These are phyloP conservation scores for Castanea mollissima DNA, from an alignment of 306 rosid species.

Conservation along the genomic window DNA sequence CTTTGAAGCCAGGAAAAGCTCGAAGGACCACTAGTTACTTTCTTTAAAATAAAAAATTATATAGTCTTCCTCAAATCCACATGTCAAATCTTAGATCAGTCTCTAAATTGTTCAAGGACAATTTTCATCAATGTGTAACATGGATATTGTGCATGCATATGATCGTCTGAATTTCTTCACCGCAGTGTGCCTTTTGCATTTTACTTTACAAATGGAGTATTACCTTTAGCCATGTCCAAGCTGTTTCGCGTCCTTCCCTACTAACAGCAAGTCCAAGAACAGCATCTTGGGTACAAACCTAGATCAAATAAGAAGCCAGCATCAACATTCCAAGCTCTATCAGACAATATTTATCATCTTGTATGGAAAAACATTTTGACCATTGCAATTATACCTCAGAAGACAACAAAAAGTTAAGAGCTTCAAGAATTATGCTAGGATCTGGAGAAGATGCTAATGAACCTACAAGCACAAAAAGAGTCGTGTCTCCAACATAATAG, in stretches of 20 bases:
- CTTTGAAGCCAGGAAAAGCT: too few species aligned
- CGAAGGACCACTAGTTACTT: too few species aligned
- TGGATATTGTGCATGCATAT: too few species aligned
- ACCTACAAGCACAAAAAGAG: constrained; percentile 20
- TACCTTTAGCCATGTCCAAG: constrained; percentile 91
- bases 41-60: too few species aligned
- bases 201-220: constrained; percentile 11
- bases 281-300: constrained; percentile 93
- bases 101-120: not conserved
- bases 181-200: not conserved
- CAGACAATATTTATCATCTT: constrained; percentile 7
- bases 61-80: not conserved
- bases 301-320: not conserved
- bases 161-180: too few species aligned
- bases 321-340: constrained; percentile 29
- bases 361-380: not conserved
- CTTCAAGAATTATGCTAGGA: constrained; percentile 43
- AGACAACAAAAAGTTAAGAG: constrained; percentile 43
- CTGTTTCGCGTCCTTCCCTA: constrained; percentile 68
- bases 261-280: constrained; percentile 61
- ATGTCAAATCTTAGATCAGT: not conserved
- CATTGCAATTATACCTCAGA: constrained; percentile 27
- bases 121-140: too few species aligned
- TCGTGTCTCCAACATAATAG: not conserved
- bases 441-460: constrained; percentile 43